Evolutionary conservation across 805 yeast species (phyloP).

Genomic region (Candida xiaguanensis): DNA sequence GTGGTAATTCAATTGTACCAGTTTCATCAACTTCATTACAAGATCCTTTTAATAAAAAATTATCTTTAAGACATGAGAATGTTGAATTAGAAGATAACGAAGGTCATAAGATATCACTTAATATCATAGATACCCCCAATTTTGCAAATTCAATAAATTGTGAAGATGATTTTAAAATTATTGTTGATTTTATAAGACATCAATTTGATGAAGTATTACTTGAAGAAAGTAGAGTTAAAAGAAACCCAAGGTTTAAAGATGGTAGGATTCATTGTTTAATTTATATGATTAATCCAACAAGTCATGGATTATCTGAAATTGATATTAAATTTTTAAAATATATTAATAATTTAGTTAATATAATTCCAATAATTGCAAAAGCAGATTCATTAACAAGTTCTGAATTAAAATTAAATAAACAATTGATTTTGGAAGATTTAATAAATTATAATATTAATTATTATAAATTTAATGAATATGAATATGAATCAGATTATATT

Average conservation of each 20-base stretch:
- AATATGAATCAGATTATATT: conserved; percentile 44
- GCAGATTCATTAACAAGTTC: conserved; percentile 40
- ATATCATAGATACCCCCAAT: conserved; percentile 80
- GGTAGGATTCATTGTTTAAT: conserved; percentile 69
- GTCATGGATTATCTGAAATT: conserved; percentile 42
- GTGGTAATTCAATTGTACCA: conserved; percentile 73
- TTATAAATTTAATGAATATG: conserved; percentile 66
- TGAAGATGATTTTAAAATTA: conserved; percentile 59
- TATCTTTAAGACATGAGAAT: conserved; percentile 69
- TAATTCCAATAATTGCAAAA: conserved; percentile 42
- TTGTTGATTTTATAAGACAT: conserved; percentile 76
- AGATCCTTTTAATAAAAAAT: conserved; percentile 44
- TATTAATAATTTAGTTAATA: conserved; percentile 39
- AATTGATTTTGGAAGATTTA: conserved; percentile 72
- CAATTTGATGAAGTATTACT: conserved; percentile 80
- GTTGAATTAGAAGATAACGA: conserved; percentile 86
- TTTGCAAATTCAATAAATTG: conserved; percentile 75
- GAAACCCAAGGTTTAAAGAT: conserved; percentile 83
- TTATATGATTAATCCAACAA: conserved; percentile 43
- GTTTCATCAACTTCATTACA: conserved; percentile 60
- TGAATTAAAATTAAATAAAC: conserved; percentile 63
- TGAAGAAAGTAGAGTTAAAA: conserved; percentile 76
- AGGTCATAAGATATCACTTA: conserved; percentile 75
- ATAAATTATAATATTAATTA: conserved; percentile 66
- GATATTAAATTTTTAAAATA: conserved; percentile 41